Base-by-base conservation (phyloP, 2,329 filamentous ascomycete genomes). In the Pseudocercospora cruenta region DNA sequence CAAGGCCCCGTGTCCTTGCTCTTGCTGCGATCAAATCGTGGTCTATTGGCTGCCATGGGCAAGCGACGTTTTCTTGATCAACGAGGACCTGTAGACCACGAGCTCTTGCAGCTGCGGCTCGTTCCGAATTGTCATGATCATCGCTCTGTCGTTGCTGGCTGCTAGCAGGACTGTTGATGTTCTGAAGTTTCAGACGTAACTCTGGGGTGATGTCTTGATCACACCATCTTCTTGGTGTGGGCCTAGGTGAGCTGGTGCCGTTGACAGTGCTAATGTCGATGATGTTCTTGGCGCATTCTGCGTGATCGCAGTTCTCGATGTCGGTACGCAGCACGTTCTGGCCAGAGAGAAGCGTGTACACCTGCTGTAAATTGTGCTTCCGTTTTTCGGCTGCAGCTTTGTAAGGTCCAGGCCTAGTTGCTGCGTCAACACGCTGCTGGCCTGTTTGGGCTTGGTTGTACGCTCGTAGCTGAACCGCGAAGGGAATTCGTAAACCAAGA, bases 401-500 rank as follows among this genome's bases (percentile, higher is more conserved):
- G 57, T 71, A 70, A 16, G 67, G 63, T 9, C 66, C 67, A 43
- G 66, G 66, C 22, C 64, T 43, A 14, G 55, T 67, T 22, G 57
- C 68, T 9, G 66, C 59, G 55, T 70, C 65, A 16, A 58, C 58
- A 14, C 49, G 58, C 28, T 70, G 57, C 14, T 60, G 53, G 16
- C 62, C 63, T 3, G 26, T 63, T 28, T 74, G 72, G 5, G 60
- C 43, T 28, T 71, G 60, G 24, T 76, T 76, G 66, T 74, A 76
- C 3, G 73, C 74, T 54, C 72, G 65, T 9, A 76, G 65, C 63
- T 76, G 74, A 4, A 76, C 69, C 14, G 69, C 68, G 64, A 77
- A 77, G 1, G 77, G 77, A 9, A 79, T 74, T 6, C 77, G 71
- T 22, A 78, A 67, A 45, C 77, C 77, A 22, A 79, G 70, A 62